Evolutionary conservation across 306 rosid species (phyloP).

Genomic region (Neltuma alba): DNA sequence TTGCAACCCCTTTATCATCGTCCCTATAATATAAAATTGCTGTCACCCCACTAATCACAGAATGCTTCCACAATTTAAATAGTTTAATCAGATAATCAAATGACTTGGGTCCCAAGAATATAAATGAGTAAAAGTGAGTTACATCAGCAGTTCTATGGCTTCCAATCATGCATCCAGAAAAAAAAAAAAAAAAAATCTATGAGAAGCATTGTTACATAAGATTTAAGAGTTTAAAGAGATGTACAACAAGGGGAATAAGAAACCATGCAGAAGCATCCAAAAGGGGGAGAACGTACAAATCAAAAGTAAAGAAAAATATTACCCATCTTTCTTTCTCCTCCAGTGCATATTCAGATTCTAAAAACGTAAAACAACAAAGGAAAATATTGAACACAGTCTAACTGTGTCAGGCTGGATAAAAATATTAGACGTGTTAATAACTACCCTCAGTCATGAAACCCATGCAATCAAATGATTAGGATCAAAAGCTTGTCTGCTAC

Average conservation of each 20-base stretch:
- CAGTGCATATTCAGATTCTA: background rate
- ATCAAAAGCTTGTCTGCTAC: background rate
- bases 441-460: background rate
- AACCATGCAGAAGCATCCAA: background rate
- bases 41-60: constrained; percentile 25
- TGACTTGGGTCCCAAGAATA: constrained; percentile 18
- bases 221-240: background rate
- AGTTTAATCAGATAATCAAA: constrained; percentile 15
- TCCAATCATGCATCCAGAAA: background rate
- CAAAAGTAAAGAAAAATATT: background rate
- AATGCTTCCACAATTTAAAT: constrained; percentile 14
- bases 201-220: background rate
- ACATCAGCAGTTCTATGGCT: background rate
- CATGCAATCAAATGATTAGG: background rate
- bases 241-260: background rate
- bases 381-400: background rate
- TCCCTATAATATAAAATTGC: constrained; percentile 60
- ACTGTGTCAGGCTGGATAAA: background rate
- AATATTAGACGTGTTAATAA: background rate
- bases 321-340: background rate
- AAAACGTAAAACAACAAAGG: background rate
- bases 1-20: constrained; percentile 95
- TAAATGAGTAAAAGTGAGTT: constrained; percentile 25
- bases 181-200: background rate
- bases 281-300: background rate